Percentiles rank a stretch among this genome's conserved stretches.
phyloP scores from a whole-genome alignment of 345 rosid species.

The Leavenworthia alabamica region DNA sequence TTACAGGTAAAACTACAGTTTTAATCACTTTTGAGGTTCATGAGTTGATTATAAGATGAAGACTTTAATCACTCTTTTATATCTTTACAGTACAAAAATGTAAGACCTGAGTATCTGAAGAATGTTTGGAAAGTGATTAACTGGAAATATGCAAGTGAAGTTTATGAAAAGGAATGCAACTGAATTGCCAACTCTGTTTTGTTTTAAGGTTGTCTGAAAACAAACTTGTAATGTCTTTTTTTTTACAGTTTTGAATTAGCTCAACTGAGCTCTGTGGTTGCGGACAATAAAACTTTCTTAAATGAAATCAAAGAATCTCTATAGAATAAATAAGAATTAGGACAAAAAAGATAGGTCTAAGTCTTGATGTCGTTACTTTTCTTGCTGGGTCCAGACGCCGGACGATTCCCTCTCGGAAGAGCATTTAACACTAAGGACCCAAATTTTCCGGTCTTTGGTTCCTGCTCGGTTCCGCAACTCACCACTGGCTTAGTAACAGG shows the following conservation, averaged over 20 bases:
- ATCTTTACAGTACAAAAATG: slow-evolving; percentile 78
- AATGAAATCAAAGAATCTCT: slow-evolving; percentile 4
- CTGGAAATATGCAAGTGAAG: slow-evolving; percentile 77
- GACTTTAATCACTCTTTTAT: not conserved
- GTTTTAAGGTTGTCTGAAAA: slow-evolving; percentile 15
- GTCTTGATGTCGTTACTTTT: slow-evolving; percentile 37
- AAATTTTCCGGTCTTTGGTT: slow-evolving; percentile 32
- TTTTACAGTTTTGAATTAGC: slow-evolving; percentile 18
- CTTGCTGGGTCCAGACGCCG: slow-evolving; percentile 56
- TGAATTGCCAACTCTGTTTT: slow-evolving; percentile 28
- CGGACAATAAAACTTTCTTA: not conserved
- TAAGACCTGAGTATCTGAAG: slow-evolving; percentile 80
- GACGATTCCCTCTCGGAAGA: slow-evolving; percentile 53
- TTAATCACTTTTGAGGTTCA: not conserved
- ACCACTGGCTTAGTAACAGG: slow-evolving; percentile 14
- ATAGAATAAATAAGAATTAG: not conserved
- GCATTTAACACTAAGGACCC: slow-evolving; percentile 43
- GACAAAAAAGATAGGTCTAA: slow-evolving; percentile 20
- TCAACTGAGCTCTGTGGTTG: slow-evolving; percentile 15
- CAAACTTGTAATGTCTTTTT: slow-evolving; percentile 5
- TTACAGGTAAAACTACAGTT: slow-evolving; percentile 58
- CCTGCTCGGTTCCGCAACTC: slow-evolving; percentile 23
- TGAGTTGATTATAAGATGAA: not conserved
- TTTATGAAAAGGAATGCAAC: slow-evolving; percentile 52
- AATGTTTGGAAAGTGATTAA: slow-evolving; percentile 89